A percentile compares a stretch with the other conserved stretches of the same genome.
Conservation (phyloP, 1,284 basidiomycete species). For the Ceratobasidium sp. region DNA sequence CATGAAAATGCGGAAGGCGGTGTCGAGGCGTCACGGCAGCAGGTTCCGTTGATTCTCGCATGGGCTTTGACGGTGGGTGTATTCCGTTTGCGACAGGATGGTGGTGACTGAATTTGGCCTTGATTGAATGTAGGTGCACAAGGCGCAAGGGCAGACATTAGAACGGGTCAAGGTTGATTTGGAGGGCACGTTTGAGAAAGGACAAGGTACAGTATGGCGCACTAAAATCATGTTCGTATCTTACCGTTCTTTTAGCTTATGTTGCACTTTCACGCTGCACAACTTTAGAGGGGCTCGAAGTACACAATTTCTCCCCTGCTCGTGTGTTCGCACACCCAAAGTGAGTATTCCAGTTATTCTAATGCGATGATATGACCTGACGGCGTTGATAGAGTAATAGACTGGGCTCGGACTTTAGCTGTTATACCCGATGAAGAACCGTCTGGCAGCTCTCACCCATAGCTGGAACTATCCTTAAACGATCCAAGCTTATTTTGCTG, state of each 20-base stretch:
- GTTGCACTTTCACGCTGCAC: slow-evolving; percentile 56
- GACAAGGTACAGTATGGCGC: slow-evolving; percentile 54
- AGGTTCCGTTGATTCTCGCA: slow-evolving; percentile 60
- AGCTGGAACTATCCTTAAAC: too few species aligned
- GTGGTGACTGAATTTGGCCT: background rate
- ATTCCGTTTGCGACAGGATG: background rate
- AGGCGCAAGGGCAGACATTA: slow-evolving; percentile 87
- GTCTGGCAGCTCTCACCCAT: background rate
- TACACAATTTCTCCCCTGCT: slow-evolving; percentile 53
- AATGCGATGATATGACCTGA: too few species aligned
- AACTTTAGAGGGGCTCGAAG: slow-evolving; percentile 53
- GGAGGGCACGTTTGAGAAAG: slow-evolving; percentile 80
- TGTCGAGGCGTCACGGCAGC: slow-evolving; percentile 51
- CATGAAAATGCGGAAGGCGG: slow-evolving; percentile 51
- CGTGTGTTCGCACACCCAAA: slow-evolving; percentile 29
- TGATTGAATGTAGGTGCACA: slow-evolving; percentile 77
- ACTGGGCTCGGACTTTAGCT: slow-evolving; percentile 12
- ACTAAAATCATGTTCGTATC: background rate
- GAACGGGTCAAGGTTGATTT: slow-evolving; percentile 82
- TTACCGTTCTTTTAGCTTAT: slow-evolving; percentile 51
- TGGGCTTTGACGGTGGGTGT: slow-evolving; percentile 66
- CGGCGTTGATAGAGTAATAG: background rate
- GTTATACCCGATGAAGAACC: background rate
- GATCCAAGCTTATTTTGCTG: too few species aligned
- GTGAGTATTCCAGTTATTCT: background rate